Evolutionary conservation across 345 rosid genomes (phyloP).

Genomic region (Citrus unshiu): DNA sequence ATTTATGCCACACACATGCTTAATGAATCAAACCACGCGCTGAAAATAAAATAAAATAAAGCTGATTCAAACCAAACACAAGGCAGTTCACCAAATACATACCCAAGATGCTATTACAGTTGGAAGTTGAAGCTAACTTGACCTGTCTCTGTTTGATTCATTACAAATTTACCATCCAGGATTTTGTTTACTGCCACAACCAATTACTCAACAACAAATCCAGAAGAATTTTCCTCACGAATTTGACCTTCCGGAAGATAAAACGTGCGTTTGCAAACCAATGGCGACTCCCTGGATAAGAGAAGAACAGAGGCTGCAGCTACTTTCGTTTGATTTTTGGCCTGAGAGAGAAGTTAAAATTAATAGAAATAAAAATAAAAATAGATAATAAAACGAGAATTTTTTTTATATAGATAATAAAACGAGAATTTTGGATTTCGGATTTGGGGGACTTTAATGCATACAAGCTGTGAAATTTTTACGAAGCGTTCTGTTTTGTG

Average conservation of each 20-base stretch:
- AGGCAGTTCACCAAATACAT: background rate
- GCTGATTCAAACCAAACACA: background rate
- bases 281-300: no score
- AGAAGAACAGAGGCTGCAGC: background rate
- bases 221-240: background rate
- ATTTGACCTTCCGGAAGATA: slow-evolving; percentile 11
- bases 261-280: background rate
- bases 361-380: no score
- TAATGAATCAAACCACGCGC: background rate
- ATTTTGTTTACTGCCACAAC: background rate
- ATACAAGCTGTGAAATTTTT: no score
- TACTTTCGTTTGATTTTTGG: background rate
- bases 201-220: background rate
- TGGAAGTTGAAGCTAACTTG: slow-evolving; percentile 5
- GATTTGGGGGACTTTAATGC: no score
- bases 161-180: background rate
- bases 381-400: no score
- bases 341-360: no score
- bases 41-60: background rate
- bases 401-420: no score
- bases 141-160: background rate
- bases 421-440: no score
- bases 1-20: background rate
- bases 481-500: no score
- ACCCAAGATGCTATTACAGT: background rate